Conservation (phyloP, 306 rosid species). For the Prosopis cineraria region DNA sequence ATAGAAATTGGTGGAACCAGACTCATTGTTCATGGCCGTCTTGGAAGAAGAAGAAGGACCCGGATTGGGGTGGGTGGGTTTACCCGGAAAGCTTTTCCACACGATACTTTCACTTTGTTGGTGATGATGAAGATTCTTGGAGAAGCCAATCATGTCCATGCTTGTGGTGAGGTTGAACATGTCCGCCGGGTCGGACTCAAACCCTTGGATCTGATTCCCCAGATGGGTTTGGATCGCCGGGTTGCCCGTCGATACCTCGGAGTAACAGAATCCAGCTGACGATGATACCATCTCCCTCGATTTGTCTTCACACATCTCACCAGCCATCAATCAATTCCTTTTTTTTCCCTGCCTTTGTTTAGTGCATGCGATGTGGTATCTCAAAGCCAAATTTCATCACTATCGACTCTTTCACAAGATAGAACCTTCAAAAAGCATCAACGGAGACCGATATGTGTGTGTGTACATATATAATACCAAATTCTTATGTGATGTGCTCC, state of each 20-base stretch:
- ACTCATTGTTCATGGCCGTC: constrained; percentile 34
- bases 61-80: constrained; percentile 20
- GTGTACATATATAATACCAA: background rate
- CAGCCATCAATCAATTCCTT: constrained; percentile 37
- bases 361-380: background rate
- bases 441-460: background rate
- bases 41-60: constrained; percentile 53
- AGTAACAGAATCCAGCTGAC: constrained; percentile 53
- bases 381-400: background rate
- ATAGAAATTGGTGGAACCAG: constrained; percentile 37
- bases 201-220: constrained; percentile 60
- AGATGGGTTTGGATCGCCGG: constrained; percentile 43
- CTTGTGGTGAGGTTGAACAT: constrained; percentile 61
- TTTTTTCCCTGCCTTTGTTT: background rate
- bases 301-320: constrained; percentile 52
- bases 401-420: constrained; percentile 13
- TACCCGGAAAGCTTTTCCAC: constrained; percentile 44
- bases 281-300: constrained; percentile 52
- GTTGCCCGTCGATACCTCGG: constrained; percentile 50
- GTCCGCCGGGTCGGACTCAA: constrained; percentile 50
- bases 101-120: constrained; percentile 26
- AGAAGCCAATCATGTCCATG: constrained; percentile 61
- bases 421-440: constrained; percentile 17
- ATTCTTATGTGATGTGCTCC: background rate
- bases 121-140: constrained; percentile 46